Base-by-base conservation (phyloP, 2,329 filamentous ascomycete species). In the Aspergillus neoniger region DNA sequence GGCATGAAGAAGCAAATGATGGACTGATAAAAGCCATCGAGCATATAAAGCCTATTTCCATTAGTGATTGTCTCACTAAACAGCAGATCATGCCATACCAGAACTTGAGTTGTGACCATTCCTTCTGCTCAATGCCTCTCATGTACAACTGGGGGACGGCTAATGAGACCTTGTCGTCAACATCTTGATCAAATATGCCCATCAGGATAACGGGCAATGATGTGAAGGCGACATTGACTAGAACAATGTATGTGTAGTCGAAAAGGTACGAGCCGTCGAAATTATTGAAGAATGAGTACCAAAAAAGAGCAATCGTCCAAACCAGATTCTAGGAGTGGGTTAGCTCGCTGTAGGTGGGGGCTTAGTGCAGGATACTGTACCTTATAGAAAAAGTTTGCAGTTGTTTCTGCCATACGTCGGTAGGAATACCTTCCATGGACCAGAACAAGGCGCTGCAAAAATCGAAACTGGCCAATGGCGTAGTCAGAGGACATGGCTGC, bases 341-440 rank as follows among this genome's bases (percentile, higher is more conserved):
- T 8, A 70, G 62, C 43, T 28, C 36, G 19, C 10, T 38, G 25
- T 25, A 12, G 36, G 12, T 36, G 32, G 36, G 36, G 30, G 21
- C 19, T 38, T 50, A 5, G 17, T 19, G n/a, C 7, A 28, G n/a
- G 49, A 65, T 8, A 19, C 9, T n/a, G 71, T 74, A 87, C 86
- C 81, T 99, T 99, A 86, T 98, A 99, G 83, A 99, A 99, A 84
- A 99, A 99, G 77, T 99, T 99, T 76, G 92, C 92, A 71, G 96
- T 97, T 50, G 89, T 91, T 80, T 99, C 95, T 30, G 90, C 92
- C 75, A 99, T 81, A 69, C 95, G 88, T 56, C 94, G 87, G 79
- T 99, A 99, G n/a, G 92, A 96, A 91, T 93, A 97, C 60, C 93
- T 87, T 60, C 93, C 93, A 73, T 97, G 93, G 4, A 97, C 92